Evolutionary conservation across 805 yeast species (phyloP).

Genomic region (Maudiozyma serrabonitensis): DNA sequence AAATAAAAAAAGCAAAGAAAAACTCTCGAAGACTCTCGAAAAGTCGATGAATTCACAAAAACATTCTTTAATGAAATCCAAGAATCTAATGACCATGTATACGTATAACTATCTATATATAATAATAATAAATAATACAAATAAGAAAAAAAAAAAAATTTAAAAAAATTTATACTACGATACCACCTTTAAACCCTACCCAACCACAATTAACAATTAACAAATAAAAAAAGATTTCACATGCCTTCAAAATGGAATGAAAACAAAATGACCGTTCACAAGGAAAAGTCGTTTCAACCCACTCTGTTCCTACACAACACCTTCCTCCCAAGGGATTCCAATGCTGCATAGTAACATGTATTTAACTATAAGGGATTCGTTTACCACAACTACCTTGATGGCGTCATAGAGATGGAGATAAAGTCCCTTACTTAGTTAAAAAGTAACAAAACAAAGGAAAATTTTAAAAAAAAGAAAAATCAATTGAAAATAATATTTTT

Average conservation of each 20-base stretch:
- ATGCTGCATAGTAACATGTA: slow-evolving; percentile 6
- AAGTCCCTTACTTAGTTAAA: slow-evolving; percentile 24
- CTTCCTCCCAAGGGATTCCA: slow-evolving; percentile 5
- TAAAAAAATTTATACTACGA: neutral
- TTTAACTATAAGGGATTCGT: slow-evolving; percentile 42
- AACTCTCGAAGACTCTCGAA: too few species aligned
- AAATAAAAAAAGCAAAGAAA: slow-evolving; percentile 1
- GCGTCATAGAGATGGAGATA: slow-evolving; percentile 40
- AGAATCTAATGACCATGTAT: neutral
- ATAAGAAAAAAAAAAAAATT: neutral
- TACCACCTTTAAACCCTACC: too few species aligned
- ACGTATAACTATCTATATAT: neutral
- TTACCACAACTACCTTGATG: slow-evolving; percentile 38
- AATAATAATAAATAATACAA: neutral
- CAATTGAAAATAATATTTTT: neutral
- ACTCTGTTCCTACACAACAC: slow-evolving; percentile 20
- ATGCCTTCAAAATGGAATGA: slow-evolving; percentile 27
- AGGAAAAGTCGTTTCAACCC: slow-evolving; percentile 10
- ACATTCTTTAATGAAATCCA: too few species aligned
- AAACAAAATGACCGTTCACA: slow-evolving; percentile 4
- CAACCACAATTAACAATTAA: neutral
- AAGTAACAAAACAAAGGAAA: neutral
- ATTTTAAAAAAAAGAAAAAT: neutral
- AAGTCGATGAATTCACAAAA: too few species aligned
- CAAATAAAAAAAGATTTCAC: slow-evolving; percentile 11